phyloP scores from a whole-genome alignment of 1,139 yeast species.

The Hansenula sp. region DNA sequence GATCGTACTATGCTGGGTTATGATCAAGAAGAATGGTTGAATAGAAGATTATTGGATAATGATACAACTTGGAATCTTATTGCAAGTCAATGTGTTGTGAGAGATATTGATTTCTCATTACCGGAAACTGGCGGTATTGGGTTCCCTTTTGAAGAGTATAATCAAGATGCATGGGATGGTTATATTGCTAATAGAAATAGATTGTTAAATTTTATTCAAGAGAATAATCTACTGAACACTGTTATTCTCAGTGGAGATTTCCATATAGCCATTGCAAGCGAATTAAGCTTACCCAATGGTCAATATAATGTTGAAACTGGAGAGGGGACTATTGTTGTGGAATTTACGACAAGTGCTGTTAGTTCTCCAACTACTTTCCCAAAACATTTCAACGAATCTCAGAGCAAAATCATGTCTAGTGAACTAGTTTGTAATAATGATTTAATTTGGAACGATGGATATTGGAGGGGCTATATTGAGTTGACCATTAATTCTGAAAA shows the following conservation, averaged over 20 bases:
- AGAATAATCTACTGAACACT: conserved; percentile 4
- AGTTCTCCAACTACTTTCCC: conserved; percentile 13
- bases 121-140: conserved; percentile 12
- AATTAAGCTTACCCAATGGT: conserved; percentile 4
- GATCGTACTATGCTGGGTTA: conserved; percentile 11
- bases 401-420: conserved; percentile 4
- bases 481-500: not conserved
- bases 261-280: conserved; percentile 12
- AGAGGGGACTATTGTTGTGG: conserved; percentile 8
- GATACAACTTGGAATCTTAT: conserved; percentile 9
- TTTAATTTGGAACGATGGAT: conserved; percentile 4
- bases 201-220: conserved; percentile 7
- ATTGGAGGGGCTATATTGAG: conserved; percentile 5
- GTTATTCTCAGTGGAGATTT: conserved; percentile 11
- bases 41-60: conserved; percentile 6
- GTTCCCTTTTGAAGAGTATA: conserved; percentile 8
- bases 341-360: conserved; percentile 11
- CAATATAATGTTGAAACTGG: conserved; percentile 6
- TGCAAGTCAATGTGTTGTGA: conserved; percentile 12
- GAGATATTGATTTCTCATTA: conserved; percentile 9
- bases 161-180: conserved; percentile 15
- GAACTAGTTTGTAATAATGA: not conserved
- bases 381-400: not conserved
- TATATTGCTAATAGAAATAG: conserved; percentile 12
- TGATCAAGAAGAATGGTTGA: conserved; percentile 12